Evolutionary conservation across 331 rosid species (phyloP).

Genomic region (Saraca asoca): DNA sequence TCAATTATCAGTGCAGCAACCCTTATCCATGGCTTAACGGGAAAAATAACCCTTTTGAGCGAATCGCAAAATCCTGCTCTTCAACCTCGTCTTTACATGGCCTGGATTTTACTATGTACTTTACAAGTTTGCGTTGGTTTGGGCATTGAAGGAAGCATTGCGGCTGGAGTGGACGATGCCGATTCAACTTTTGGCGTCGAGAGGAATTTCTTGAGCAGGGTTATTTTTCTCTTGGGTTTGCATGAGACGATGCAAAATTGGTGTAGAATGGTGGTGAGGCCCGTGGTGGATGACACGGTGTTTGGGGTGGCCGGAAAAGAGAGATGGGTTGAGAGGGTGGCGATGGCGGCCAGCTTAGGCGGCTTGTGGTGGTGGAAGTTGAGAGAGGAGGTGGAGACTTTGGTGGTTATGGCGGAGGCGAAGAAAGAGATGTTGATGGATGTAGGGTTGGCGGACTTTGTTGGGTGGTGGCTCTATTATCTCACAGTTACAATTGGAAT

Average conservation of each 20-base stretch:
- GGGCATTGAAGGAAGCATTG: conserved; percentile 59
- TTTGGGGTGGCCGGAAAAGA: conserved; percentile 48
- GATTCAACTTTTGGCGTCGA: conserved; percentile 32
- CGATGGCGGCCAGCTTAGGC: conserved; percentile 53
- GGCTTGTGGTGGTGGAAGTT: conserved; percentile 81
- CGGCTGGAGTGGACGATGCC: conserved; percentile 33
- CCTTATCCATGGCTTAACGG: conserved; percentile 51
- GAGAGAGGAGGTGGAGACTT: conserved; percentile 66
- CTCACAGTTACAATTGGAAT: conserved; percentile 69
- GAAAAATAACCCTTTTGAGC: conserved; percentile 37
- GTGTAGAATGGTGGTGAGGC: conserved; percentile 72
- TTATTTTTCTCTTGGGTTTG: conserved; percentile 62
- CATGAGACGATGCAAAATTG: conserved; percentile 75
- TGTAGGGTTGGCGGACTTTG: conserved; percentile 52
- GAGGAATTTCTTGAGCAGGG: conserved; percentile 47
- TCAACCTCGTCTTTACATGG: conserved; percentile 45
- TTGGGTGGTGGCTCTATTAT: conserved; percentile 72
- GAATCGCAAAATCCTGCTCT: conserved; percentile 23
- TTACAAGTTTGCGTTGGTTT: conserved; percentile 70
- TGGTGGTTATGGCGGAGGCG: conserved; percentile 59
- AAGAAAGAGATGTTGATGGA: conserved; percentile 55
- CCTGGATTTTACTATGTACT: conserved; percentile 68
- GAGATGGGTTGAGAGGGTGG: conserved; percentile 58
- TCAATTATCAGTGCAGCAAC: conserved; percentile 50
- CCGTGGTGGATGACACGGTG: conserved; percentile 81